These are phyloP conservation scores for Diplodia mutila DNA, from an alignment of 2,329 filamentous ascomycete genomes.

Conservation along the genomic window DNA sequence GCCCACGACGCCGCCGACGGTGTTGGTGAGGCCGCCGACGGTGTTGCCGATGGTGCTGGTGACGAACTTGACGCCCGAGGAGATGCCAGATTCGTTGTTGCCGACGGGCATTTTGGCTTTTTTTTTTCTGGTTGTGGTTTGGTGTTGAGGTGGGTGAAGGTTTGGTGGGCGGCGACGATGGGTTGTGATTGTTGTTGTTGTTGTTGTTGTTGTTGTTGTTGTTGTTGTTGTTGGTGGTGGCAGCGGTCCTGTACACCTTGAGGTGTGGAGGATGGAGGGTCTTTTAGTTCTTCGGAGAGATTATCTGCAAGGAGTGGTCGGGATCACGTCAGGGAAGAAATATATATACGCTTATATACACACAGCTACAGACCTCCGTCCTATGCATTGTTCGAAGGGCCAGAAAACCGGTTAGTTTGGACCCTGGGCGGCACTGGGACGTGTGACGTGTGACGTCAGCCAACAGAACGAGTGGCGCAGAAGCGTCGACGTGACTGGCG, in stretches of 20 bases:
- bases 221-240: not conserved
- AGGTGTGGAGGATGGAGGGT: not conserved
- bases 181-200: not conserved
- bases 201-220: too few species aligned
- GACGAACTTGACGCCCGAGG: conserved; percentile 58
- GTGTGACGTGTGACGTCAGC: conserved; percentile 22
- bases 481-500: not conserved
- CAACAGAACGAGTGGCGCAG: not conserved
- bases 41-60: conserved; percentile 61
- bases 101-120: conserved; percentile 38
- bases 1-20: conserved; percentile 49
- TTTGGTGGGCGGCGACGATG: too few species aligned
- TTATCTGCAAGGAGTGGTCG: not conserved
- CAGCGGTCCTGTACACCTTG: too few species aligned
- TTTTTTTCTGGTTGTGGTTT: not conserved
- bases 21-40: conserved; percentile 34
- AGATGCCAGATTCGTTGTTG: conserved; percentile 49
- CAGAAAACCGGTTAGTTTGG: conserved; percentile 17
- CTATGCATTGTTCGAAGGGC: not conserved
- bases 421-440: not conserved
- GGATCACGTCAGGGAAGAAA: not conserved
- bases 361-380: not conserved
- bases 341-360: not conserved
- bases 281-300: not conserved
- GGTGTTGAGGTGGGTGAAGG: too few species aligned